These are phyloP conservation scores for Lantana camara DNA, from an alignment of 257 asterid genomes.

Conservation along the genomic window DNA sequence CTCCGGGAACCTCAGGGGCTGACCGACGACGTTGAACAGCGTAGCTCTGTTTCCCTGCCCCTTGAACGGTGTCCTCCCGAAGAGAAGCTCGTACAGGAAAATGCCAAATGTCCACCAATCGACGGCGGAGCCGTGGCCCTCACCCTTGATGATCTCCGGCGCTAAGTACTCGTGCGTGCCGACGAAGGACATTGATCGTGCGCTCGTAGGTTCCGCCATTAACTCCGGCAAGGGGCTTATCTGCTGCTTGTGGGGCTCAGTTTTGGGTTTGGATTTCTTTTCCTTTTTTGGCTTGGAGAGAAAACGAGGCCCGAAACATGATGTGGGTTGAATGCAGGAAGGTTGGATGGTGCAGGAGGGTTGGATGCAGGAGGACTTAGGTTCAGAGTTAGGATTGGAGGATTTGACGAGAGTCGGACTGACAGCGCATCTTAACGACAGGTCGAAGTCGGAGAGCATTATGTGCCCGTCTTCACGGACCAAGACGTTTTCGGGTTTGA, in stretches of 20 bases:
- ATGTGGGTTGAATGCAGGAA: conserved; percentile 56
- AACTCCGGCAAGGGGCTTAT: conserved; percentile 53
- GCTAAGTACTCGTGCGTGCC: conserved; percentile 65
- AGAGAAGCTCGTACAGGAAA: conserved; percentile 55
- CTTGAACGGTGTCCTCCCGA: conserved; percentile 58
- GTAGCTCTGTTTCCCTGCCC: conserved; percentile 61
- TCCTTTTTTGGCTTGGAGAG: conserved; percentile 49
- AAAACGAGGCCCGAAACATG: conserved; percentile 58
- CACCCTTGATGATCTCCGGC: conserved; percentile 62
- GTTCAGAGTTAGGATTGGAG: conserved; percentile 39
- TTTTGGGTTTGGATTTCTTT: conserved; percentile 36
- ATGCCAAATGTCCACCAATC: conserved; percentile 70
- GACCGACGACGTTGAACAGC: conserved; percentile 58
- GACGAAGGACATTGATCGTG: conserved; percentile 64
- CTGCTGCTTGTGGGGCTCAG: conserved; percentile 42
- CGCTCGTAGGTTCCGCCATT: conserved; percentile 60
- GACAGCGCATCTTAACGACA: conserved; percentile 63
- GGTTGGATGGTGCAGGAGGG: conserved; percentile 41
- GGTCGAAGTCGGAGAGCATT: conserved; percentile 78
- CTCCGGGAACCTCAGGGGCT: conserved; percentile 56
- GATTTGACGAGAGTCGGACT: conserved; percentile 64
- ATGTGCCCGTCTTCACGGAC: conserved; percentile 72
- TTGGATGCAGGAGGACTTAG: conserved; percentile 40
- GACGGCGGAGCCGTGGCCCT: conserved; percentile 66
- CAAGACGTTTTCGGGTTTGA: conserved; percentile 63